Evolutionary conservation across 2,329 filamentous ascomycete genomes (phyloP), one percentile per base, ranked within the genome.

Genomic region (Albophoma yamanashiensis): DNA sequence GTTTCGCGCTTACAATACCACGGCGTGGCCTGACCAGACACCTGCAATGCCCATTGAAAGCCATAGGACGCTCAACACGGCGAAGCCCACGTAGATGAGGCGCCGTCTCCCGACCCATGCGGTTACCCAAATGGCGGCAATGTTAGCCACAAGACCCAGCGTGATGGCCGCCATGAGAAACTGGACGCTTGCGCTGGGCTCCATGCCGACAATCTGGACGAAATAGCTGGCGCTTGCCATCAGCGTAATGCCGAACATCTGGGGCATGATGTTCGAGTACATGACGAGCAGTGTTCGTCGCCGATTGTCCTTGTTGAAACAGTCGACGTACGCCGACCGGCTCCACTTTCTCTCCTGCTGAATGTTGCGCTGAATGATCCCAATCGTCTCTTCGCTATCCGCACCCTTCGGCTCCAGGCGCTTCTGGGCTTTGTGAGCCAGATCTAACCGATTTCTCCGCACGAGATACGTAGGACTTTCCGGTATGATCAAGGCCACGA

Each of bases 391-490:
- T 61, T 75, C 73, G 7, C 76, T 72, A 40, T 77, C 72, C 1
- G 69, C 67, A 5, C 69, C 70, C 0, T 67, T 59, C 0, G 42
- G 42, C 42, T 45, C 42, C 6, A 45, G 42, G 42, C 42, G 42
- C n/a, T 73, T 74, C 66, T 83, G 78, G 17, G 79, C 75, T 60
- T 71, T 69, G 61, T 79, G 67, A 1, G 79, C 76, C 55, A 78
- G 66, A 0, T 70, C 69, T 14, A 75, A 66, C 7, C 68, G 67
- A 4, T 69, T 70, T 58, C 74, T 76, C 4, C 78, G 74, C 1
- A 83, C 67, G 1, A 82, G 68, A 61, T 76, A 82, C 0, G 78
- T 72, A 0, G 81, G 81, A 15, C 76, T 79, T 62, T 84, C 81
- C 20, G 81, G 81, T 40, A 83, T 73, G 53, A 78, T 47, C 39